Conservation (phyloP, 2,329 filamentous ascomycete species). For the Xylariaceae sp. region DNA sequence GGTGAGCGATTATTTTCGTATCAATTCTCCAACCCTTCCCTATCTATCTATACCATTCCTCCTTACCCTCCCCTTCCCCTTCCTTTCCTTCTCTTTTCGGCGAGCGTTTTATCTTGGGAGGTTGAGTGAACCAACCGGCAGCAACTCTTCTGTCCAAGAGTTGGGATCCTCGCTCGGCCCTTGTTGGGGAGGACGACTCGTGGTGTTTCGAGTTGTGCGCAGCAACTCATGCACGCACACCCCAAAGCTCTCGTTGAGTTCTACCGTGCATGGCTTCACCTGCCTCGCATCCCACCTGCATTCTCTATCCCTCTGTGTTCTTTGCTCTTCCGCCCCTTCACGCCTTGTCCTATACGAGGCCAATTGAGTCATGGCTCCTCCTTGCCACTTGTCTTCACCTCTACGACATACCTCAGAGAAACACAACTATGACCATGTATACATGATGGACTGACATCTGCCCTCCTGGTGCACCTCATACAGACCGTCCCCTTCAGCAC, state of each 20-base stretch:
- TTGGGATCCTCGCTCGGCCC: not conserved
- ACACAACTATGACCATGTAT: not conserved
- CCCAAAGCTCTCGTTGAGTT: not conserved
- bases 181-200: not conserved
- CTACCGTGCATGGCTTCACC: not conserved
- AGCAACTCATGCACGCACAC: not conserved
- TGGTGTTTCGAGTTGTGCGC: not conserved
- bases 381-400: not conserved
- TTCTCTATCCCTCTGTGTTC: not conserved
- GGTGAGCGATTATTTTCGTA: constrained; percentile 53
- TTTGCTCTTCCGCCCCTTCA: not conserved
- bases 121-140: not conserved
- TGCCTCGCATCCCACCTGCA: not conserved
- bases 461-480: constrained; percentile 7
- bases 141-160: not conserved
- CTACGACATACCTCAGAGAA: not conserved
- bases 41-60: not conserved
- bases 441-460: constrained; percentile 13
- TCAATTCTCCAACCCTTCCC: constrained; percentile 8
- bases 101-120: not conserved
- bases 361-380: not conserved
- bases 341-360: not conserved
- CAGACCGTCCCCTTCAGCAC: constrained; percentile 86
- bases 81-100: constrained; percentile 10
- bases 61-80: not conserved